These are phyloP conservation scores for Andrographis paniculata DNA, from an alignment of 305 asterid species.

Conservation along the genomic window DNA sequence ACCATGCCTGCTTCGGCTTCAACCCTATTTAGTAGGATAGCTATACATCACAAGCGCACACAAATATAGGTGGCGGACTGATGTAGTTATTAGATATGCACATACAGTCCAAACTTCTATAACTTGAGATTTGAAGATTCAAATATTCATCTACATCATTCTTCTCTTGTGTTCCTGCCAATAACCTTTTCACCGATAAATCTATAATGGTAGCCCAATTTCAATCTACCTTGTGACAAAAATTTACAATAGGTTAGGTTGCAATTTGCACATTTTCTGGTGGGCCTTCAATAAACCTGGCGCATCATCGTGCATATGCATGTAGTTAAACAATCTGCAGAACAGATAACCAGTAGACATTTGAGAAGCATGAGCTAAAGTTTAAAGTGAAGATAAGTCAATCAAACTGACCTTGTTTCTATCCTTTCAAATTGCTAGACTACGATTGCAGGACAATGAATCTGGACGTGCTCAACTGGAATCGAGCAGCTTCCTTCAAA, in stretches of 20 bases:
- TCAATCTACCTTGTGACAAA: too few relatives aligned
- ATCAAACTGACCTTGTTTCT: slow-evolving; percentile 8
- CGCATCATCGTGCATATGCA: too few relatives aligned
- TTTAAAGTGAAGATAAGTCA: background rate
- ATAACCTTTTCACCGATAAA: slow-evolving; percentile 2
- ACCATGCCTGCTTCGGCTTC: background rate
- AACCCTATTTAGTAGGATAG: background rate
- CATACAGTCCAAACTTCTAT: too few relatives aligned
- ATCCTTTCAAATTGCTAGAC: slow-evolving; percentile 6
- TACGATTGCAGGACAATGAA: background rate
- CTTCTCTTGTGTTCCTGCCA: background rate
- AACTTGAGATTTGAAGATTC: too few relatives aligned
- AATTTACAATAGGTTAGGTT: background rate
- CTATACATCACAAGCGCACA: background rate
- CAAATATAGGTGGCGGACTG: background rate
- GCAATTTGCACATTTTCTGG: background rate
- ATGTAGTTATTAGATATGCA: too few relatives aligned
- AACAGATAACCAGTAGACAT: background rate
- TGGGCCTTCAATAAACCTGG: too few relatives aligned
- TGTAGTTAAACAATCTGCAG: too few relatives aligned
- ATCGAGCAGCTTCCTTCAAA: slow-evolving; percentile 6
- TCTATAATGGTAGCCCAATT: slow-evolving; percentile 6
- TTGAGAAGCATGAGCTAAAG: background rate
- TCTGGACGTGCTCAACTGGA: slow-evolving; percentile 1
- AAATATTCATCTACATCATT: background rate